Conservation (phyloP, 1,284 basidiomycete species). For the Ustilago esculenta region DNA sequence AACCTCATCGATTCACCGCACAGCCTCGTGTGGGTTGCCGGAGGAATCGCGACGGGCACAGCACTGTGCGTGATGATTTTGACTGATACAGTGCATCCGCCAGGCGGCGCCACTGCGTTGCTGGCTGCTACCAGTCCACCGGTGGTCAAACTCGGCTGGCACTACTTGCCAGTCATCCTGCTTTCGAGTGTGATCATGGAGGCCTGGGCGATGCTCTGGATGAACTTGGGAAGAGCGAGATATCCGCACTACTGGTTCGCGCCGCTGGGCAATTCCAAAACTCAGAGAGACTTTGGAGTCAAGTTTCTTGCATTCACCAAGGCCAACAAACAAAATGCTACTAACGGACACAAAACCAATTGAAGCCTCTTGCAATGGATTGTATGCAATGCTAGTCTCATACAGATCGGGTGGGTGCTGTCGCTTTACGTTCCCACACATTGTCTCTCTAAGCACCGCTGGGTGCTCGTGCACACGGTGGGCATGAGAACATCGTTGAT, state of each 20-base stretch:
- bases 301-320: slow-evolving; percentile 20
- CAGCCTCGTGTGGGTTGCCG: slow-evolving; percentile 52
- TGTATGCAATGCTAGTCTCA: too few relatives aligned
- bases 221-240: slow-evolving; percentile 39
- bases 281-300: slow-evolving; percentile 21
- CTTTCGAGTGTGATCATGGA: slow-evolving; percentile 47
- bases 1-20: slow-evolving; percentile 31
- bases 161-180: slow-evolving; percentile 41
- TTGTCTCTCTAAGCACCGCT: too few relatives aligned
- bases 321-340: background rate
- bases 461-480: too few relatives aligned
- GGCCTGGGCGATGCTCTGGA: slow-evolving; percentile 50
- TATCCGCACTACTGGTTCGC: slow-evolving; percentile 42
- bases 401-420: too few relatives aligned
- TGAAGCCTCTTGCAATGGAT: background rate
- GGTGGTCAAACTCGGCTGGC: slow-evolving; percentile 44
- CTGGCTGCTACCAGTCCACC: slow-evolving; percentile 42
- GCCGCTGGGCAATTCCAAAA: slow-evolving; percentile 17
- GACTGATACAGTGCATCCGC: slow-evolving; percentile 52
- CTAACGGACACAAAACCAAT: slow-evolving; percentile 4
- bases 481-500: too few relatives aligned
- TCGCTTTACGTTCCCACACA: too few relatives aligned
- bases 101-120: slow-evolving; percentile 49
- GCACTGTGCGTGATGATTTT: slow-evolving; percentile 45
- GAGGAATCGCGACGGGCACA: slow-evolving; percentile 36